Conservation (phyloP, 371 early-diverging fungal species). For the Haplosporangium sp. region DNA sequence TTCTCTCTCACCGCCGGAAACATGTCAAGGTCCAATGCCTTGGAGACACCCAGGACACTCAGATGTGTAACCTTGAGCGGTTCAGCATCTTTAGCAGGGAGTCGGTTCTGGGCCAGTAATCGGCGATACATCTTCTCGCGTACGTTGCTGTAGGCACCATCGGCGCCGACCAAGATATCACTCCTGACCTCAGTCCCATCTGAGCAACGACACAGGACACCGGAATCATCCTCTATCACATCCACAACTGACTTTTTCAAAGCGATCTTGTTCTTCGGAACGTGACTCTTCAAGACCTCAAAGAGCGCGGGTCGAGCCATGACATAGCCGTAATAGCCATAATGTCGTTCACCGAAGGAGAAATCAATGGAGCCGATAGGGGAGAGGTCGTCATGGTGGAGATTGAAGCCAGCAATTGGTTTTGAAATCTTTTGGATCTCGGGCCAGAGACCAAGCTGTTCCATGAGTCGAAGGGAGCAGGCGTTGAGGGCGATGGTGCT, state of each 20-base stretch:
- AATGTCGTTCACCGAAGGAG: conserved; percentile 37
- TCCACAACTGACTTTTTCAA: conserved; percentile 23
- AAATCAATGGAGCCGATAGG: conserved; percentile 39
- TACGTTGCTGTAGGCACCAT: conserved; percentile 40
- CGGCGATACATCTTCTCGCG: conserved; percentile 29
- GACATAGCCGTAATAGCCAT: conserved; percentile 42
- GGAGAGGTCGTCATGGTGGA: conserved; percentile 31
- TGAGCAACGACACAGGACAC: conserved; percentile 19
- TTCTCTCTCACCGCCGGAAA: conserved; percentile 15
- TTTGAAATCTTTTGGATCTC: conserved; percentile 38
- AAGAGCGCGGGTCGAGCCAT: conserved; percentile 43
- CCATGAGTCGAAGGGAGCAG: conserved; percentile 38
- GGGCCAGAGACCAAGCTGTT: conserved; percentile 37
- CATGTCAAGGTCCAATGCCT: conserved; percentile 11
- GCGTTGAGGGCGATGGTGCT: conserved; percentile 49
- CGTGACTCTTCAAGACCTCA: conserved; percentile 26
- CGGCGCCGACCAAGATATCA: conserved; percentile 41
- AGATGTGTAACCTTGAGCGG: conserved; percentile 23
- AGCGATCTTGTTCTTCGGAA: conserved; percentile 24
- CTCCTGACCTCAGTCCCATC: conserved; percentile 27
- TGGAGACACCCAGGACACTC: conserved; percentile 39
- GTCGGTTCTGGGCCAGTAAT: conserved; percentile 1
- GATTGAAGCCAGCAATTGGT: conserved; percentile 39
- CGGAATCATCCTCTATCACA: conserved; percentile 15
- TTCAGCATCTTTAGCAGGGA: conserved; percentile 14